These are phyloP conservation scores for Pythium phragmitis DNA, from an alignment of 352 stramenopile species.

Conservation along the genomic window DNA sequence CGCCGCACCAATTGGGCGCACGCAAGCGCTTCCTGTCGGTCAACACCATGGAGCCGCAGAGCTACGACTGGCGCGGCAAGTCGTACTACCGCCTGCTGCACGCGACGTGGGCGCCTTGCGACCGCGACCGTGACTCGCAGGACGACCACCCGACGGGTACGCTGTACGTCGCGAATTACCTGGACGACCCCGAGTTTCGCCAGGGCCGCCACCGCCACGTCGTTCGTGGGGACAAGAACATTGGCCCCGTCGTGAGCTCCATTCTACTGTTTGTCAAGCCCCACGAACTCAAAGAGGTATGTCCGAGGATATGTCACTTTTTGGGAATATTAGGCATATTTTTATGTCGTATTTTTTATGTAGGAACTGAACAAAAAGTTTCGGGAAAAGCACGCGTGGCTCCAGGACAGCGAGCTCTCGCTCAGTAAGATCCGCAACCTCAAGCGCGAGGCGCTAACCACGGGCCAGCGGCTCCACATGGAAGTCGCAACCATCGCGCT, in stretches of 20 bases:
- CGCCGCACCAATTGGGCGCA: neutral
- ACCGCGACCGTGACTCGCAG: conserved; percentile 68
- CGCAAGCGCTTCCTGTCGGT: conserved; percentile 62
- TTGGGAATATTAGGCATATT: neutral
- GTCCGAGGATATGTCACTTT: neutral
- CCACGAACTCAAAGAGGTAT: conserved; percentile 90
- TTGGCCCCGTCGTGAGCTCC: conserved; percentile 91
- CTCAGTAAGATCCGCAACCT: conserved; percentile 96
- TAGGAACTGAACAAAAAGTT: conserved; percentile 97
- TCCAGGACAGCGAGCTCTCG: conserved; percentile 88
- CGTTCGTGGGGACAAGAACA: conserved; percentile 84
- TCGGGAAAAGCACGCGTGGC: conserved; percentile 89
- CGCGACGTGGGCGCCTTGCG: conserved; percentile 70
- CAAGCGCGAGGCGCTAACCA: conserved; percentile 87
- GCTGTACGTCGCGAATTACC: conserved; percentile 71
- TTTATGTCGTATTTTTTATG: neutral
- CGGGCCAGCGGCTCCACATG: conserved; percentile 77
- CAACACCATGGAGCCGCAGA: conserved; percentile 46
- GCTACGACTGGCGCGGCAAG: conserved; percentile 85
- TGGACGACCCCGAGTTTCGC: conserved; percentile 84
- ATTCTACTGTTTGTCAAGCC: conserved; percentile 96
- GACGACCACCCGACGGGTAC: conserved; percentile 61
- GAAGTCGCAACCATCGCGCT: conserved; percentile 94
- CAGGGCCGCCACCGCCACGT: conserved; percentile 81
- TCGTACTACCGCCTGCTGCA: conserved; percentile 86